These are phyloP conservation scores for Alisma plantagoaquatica DNA, from an alignment of 106 monocot species.

Conservation along the genomic window DNA sequence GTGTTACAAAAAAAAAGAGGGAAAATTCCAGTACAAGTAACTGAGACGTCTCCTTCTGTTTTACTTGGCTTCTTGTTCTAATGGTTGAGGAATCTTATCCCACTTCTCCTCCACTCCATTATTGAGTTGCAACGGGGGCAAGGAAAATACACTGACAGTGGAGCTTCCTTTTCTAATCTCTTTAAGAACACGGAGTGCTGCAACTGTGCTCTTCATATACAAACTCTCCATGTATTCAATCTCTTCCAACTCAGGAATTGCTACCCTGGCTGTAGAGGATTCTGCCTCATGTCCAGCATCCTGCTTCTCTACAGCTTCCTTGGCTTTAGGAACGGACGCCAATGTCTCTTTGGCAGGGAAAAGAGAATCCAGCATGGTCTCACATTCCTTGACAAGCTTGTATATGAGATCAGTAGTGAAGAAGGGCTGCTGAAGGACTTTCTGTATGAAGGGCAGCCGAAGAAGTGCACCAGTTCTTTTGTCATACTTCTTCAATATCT, in stretches of 20 bases:
- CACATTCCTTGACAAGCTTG: conserved; percentile 79
- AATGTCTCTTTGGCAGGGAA: conserved; percentile 6
- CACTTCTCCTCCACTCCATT: too few relatives aligned
- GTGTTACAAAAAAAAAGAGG: too few relatives aligned
- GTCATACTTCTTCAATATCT: conserved; percentile 97
- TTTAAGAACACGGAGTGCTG: conserved; percentile 48
- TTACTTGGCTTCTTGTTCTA: too few relatives aligned
- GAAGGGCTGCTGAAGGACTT: conserved; percentile 75
- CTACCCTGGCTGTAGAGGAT: not conserved
- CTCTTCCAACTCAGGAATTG: conserved; percentile 48
- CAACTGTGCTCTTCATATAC: conserved; percentile 71
- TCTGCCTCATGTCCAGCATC: not conserved
- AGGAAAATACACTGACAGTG: conserved; percentile 69
- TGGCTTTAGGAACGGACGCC: not conserved
- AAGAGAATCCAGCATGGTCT: conserved; percentile 61
- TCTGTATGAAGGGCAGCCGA: conserved; percentile 74
- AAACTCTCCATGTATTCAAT: conserved; percentile 58
- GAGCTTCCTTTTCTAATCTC: conserved; percentile 78
- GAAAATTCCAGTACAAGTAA: conserved; percentile 34
- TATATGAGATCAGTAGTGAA: conserved; percentile 78
- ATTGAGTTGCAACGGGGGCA: conserved; percentile 65
- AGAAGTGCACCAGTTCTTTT: conserved; percentile 79
- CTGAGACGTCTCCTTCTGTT: conserved; percentile 30
- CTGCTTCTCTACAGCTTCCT: not conserved
- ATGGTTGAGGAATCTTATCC: too few relatives aligned